Conservation (phyloP, 257 asterid genomes). For the Solanum pinnatisectum region DNA sequence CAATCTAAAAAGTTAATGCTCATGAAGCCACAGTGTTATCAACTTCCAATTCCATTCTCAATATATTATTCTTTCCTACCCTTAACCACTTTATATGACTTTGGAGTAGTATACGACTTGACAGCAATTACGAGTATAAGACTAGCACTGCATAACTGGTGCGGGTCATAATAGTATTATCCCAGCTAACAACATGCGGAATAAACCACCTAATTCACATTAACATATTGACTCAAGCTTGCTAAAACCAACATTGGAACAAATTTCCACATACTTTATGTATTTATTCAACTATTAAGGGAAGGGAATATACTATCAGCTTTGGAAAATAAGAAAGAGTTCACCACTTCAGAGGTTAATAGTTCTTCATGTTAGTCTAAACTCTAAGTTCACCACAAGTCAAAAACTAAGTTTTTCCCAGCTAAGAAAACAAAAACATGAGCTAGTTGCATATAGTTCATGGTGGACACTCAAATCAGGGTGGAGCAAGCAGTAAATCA, state of each 20-base stretch:
- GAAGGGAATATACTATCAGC: not conserved
- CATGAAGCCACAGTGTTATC: not conserved
- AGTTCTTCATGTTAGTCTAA: not conserved
- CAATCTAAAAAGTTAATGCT: not conserved
- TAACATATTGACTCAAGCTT: not conserved
- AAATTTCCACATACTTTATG: not conserved
- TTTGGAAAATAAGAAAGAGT: not conserved
- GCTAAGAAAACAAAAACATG: not conserved
- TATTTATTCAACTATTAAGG: not conserved
- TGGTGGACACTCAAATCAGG: not conserved
- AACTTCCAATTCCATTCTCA: not conserved
- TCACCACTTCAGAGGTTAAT: not conserved
- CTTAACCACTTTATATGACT: not conserved
- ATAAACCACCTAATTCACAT: not conserved
- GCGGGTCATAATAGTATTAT: not conserved
- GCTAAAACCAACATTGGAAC: not conserved
- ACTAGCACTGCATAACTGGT: not conserved
- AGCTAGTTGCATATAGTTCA: not conserved
- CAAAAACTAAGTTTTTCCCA: not conserved
- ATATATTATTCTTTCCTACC: not conserved
- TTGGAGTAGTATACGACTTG: not conserved
- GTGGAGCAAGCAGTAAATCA: not conserved
- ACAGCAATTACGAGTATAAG: not conserved
- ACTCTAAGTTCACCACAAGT: not conserved
- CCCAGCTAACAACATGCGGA: not conserved